These are phyloP conservation scores for Boletus tylopilopsis DNA, from an alignment of 768 basidiomycete species.

Conservation along the genomic window DNA sequence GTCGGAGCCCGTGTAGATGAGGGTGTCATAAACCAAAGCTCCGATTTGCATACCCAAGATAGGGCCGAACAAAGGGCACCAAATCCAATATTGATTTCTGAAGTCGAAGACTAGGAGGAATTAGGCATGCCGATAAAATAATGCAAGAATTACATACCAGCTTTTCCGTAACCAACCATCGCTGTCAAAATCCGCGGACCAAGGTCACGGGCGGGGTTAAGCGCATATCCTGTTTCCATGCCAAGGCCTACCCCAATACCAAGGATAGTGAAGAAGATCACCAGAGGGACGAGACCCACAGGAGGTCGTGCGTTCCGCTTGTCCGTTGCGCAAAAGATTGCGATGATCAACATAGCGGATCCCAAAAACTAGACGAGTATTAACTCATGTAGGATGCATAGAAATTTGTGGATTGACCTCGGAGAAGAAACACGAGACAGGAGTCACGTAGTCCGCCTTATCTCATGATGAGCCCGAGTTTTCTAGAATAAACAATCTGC, in stretches of 20 bases:
- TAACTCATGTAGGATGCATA: not conserved
- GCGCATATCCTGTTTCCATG: conserved; percentile 61
- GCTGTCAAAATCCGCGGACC: conserved; percentile 66
- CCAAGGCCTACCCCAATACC: conserved; percentile 59
- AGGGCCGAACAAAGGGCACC: conserved; percentile 60
- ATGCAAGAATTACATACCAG: conserved; percentile 35
- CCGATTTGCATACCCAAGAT: conserved; percentile 57
- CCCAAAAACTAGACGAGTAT: conserved; percentile 46
- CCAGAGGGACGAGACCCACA: conserved; percentile 50
- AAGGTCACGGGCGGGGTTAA: conserved; percentile 72
- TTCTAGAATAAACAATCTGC: not conserved
- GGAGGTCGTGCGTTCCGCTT: conserved; percentile 47
- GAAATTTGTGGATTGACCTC: conserved; percentile 29
- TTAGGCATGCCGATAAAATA: not conserved
- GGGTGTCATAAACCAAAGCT: conserved; percentile 52
- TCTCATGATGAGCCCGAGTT: conserved; percentile 7
- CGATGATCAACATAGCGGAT: conserved; percentile 50
- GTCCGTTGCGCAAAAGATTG: conserved; percentile 52
- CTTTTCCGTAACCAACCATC: conserved; percentile 66
- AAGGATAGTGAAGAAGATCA: conserved; percentile 52
- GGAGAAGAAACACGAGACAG: conserved; percentile 43
- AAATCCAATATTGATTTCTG: conserved; percentile 67
- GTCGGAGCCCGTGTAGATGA: conserved; percentile 55
- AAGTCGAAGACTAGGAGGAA: conserved; percentile 21
- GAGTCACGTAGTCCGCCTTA: conserved; percentile 40